Conservation (phyloP, 768 basidiomycete genomes). For the Boletus rubescentipes region DNA sequence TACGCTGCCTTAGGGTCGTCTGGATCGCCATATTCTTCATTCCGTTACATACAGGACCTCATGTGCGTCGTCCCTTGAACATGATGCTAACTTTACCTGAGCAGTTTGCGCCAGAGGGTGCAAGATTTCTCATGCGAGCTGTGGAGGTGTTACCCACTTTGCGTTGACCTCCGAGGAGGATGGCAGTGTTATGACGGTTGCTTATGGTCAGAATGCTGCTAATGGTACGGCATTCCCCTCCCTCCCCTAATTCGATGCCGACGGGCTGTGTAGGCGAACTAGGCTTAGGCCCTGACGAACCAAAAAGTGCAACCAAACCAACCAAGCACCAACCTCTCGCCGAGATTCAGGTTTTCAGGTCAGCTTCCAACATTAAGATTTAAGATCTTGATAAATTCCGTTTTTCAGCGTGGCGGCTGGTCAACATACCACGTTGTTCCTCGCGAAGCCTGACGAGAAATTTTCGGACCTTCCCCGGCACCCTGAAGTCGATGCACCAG, state of each 20-base stretch:
- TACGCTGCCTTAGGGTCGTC: slow-evolving; percentile 69
- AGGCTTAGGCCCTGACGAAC: slow-evolving; percentile 74
- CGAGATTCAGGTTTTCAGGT: slow-evolving; percentile 73
- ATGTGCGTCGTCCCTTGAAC: slow-evolving; percentile 46
- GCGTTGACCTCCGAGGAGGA: slow-evolving; percentile 75
- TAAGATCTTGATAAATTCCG: neutral
- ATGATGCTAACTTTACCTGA: neutral
- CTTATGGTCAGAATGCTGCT: slow-evolving; percentile 84
- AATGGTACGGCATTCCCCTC: slow-evolving; percentile 48
- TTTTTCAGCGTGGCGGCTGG: slow-evolving; percentile 71
- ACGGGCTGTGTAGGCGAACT: slow-evolving; percentile 59
- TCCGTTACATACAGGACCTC: slow-evolving; percentile 85
- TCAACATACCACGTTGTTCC: slow-evolving; percentile 82
- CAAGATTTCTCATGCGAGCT: slow-evolving; percentile 64
- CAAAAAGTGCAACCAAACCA: slow-evolving; percentile 87
- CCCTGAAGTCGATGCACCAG: slow-evolving; percentile 72
- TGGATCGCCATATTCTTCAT: slow-evolving; percentile 85
- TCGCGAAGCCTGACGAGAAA: slow-evolving; percentile 73
- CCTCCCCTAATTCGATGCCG: neutral
- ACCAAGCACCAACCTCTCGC: slow-evolving; percentile 64
- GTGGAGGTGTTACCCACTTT: slow-evolving; percentile 92
- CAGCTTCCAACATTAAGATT: slow-evolving; percentile 34
- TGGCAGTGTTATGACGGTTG: slow-evolving; percentile 75
- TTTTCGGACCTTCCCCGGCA: slow-evolving; percentile 79
- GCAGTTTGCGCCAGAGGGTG: slow-evolving; percentile 56